Evolutionary conservation across 139 green algal species (phyloP), one percentile per base, ranked within the genome.

Genomic region (Diplosphaera chodatii): DNA sequence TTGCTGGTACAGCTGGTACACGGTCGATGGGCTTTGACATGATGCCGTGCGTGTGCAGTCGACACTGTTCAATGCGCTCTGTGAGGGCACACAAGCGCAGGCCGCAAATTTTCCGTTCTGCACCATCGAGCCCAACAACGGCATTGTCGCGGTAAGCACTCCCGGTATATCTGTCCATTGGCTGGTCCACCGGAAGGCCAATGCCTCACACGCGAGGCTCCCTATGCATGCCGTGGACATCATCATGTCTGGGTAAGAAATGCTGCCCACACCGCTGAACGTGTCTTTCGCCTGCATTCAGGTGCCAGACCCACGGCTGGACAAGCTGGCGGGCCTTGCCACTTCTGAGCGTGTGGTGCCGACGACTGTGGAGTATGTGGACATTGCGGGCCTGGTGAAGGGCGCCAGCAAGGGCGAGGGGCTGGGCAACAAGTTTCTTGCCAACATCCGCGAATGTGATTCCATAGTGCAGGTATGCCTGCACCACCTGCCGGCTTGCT

Each of bases 81-180:
- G 92, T 15, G 87, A 97, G 77, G 95, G 94, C 71, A 90, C 85
- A 32, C 95, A 96, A 72, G 92, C 93, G 3, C 75, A 93, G 70
- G 91, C 95, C 21, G 95, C 91, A 34, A 98, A 99, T 82, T 99
- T 96, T 78, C 95, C 95, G 55, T 99, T 99, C 71, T 98, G 95
- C 85, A 99, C 95, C 55, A 99, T 99, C 67, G 95, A 97, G 73
- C 88, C 89, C 27, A 96, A 96, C 64, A 81, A 94, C 40, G 90
- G 89, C 56, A 67, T 91, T 0, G 88, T 96, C 4, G 80, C 81
- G 18, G 86, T 59, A 18, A 3, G 48, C 3, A n/a, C n/a, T n/a
- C n/a, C n/a, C n/a, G n/a, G n/a, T n/a, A n/a, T n/a, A n/a, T n/a
- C n/a, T n/a, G n/a, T n/a, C n/a, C n/a, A n/a, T n/a, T 48, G 37